A percentile compares a stretch with the other conserved stretches of the same genome.
These are phyloP conservation scores for Dalechampia spathulata DNA, from an alignment of 441 rosid species.

Conservation along the genomic window DNA sequence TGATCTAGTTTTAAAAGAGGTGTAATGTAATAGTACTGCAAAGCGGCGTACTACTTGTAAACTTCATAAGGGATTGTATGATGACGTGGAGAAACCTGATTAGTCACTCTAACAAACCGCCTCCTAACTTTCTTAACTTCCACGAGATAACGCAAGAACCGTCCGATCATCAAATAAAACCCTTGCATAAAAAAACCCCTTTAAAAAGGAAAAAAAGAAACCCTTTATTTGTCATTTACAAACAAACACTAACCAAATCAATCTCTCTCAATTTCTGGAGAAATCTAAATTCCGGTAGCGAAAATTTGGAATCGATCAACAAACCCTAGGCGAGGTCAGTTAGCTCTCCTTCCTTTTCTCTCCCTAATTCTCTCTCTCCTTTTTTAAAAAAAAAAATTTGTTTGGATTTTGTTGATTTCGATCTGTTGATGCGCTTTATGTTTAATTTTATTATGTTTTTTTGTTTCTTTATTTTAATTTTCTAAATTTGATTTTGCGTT, in stretches of 20 bases:
- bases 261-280: neutral
- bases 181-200: neutral
- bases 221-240: neutral
- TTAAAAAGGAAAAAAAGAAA: neutral
- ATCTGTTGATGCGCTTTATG: neutral
- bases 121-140: neutral
- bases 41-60: too few species aligned
- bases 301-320: too few species aligned
- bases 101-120: neutral
- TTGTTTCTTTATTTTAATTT: neutral
- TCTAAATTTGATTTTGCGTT: neutral
- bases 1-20: too few species aligned
- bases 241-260: neutral
- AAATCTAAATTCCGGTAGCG: neutral
- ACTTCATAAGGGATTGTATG: too few species aligned
- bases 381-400: too few species aligned
- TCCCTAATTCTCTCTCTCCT: too few species aligned
- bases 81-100: conserved; percentile 1
- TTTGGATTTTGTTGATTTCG: too few species aligned
- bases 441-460: too few species aligned
- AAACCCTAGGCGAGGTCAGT: neutral
- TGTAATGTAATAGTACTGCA: too few species aligned
- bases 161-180: conserved; percentile 6
- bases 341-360: neutral
- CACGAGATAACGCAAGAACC: conserved; percentile 8